Conservation (phyloP, 768 basidiomycete genomes). For the Kwoniella sp. region DNA sequence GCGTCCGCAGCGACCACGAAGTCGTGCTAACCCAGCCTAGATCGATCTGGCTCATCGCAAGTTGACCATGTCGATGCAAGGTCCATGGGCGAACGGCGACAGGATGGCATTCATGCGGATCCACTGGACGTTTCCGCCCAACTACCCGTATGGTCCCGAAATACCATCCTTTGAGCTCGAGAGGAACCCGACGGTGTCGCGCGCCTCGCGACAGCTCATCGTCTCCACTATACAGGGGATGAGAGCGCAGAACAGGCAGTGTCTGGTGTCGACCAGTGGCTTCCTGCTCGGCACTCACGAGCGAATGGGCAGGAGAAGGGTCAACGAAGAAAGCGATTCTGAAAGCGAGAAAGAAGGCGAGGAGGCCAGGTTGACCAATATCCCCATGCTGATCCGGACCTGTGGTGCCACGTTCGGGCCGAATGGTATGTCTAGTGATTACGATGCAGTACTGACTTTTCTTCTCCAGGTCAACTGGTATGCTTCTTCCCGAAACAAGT, state of each 20-base stretch:
- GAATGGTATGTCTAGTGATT: slow-evolving; percentile 60
- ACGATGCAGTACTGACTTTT: slow-evolving; percentile 5
- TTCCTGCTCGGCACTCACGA: slow-evolving; percentile 64
- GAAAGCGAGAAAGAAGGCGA: slow-evolving; percentile 43
- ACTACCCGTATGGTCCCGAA: slow-evolving; percentile 57
- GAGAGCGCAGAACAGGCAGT: slow-evolving; percentile 69
- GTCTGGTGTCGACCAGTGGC: slow-evolving; percentile 74
- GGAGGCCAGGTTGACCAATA: slow-evolving; percentile 46
- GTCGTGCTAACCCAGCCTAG: slow-evolving; percentile 25
- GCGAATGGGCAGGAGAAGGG: slow-evolving; percentile 50
- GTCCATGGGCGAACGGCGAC: slow-evolving; percentile 83
- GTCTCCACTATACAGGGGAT: slow-evolving; percentile 70
- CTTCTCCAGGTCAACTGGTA: slow-evolving; percentile 67
- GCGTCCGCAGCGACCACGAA: background rate
- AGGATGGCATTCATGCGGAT: slow-evolving; percentile 76
- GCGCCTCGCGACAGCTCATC: slow-evolving; percentile 71
- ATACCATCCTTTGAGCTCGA: slow-evolving; percentile 77
- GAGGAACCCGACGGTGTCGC: slow-evolving; percentile 71
- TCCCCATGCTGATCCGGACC: slow-evolving; percentile 70
- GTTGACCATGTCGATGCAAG: slow-evolving; percentile 78
- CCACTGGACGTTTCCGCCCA: slow-evolving; percentile 79
- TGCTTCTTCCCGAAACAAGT: slow-evolving; percentile 65
- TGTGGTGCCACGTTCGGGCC: slow-evolving; percentile 86
- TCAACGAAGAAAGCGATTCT: slow-evolving; percentile 42
- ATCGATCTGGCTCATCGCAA: slow-evolving; percentile 57